A percentile compares a stretch with the other conserved stretches of the same genome.
Evolutionary conservation across 768 basidiomycete species (phyloP).

Genomic region (Pleurotus salmoneostramineus): DNA sequence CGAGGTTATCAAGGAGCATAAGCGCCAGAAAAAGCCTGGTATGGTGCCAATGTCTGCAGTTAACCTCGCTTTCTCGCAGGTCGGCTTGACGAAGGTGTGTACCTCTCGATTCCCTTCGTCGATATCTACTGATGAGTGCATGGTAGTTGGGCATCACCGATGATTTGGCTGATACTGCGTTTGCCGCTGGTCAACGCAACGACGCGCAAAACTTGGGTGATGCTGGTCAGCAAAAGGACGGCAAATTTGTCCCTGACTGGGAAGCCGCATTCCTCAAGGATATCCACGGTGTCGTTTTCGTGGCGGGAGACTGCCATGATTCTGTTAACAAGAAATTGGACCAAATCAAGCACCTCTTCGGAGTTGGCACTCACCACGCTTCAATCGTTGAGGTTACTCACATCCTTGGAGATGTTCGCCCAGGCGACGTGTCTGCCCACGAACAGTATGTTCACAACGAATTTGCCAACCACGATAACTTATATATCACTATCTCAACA

Average conservation of each 20-base stretch:
- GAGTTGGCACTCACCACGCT: conserved; percentile 17
- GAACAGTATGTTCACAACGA: conserved; percentile 32
- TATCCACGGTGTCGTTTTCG: conserved; percentile 46
- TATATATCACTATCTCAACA: conserved; percentile 11
- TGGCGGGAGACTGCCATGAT: conserved; percentile 40
- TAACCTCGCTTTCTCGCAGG: conserved; percentile 52
- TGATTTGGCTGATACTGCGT: conserved; percentile 30
- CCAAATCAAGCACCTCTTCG: conserved; percentile 32
- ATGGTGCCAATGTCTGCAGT: conserved; percentile 38
- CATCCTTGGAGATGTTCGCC: conserved; percentile 38
- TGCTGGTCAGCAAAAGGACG: conserved; percentile 19
- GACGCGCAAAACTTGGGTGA: conserved; percentile 38
- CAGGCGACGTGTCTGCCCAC: conserved; percentile 36
- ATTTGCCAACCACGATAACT: background rate
- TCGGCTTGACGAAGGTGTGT: conserved; percentile 36
- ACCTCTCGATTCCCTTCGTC: background rate
- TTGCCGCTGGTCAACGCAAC: conserved; percentile 34
- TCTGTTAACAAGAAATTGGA: conserved; percentile 31
- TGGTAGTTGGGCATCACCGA: conserved; percentile 38
- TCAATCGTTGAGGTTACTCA: conserved; percentile 36
- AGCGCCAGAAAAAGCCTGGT: conserved; percentile 25
- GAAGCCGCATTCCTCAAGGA: conserved; percentile 38
- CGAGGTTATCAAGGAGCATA: conserved; percentile 33
- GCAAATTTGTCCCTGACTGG: conserved; percentile 39
- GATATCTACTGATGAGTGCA: background rate